Percentiles rank a stretch among this genome's conserved stretches.
Conservation (phyloP, 148 eudicot species). For the Fagopyrum esculentum region DNA sequence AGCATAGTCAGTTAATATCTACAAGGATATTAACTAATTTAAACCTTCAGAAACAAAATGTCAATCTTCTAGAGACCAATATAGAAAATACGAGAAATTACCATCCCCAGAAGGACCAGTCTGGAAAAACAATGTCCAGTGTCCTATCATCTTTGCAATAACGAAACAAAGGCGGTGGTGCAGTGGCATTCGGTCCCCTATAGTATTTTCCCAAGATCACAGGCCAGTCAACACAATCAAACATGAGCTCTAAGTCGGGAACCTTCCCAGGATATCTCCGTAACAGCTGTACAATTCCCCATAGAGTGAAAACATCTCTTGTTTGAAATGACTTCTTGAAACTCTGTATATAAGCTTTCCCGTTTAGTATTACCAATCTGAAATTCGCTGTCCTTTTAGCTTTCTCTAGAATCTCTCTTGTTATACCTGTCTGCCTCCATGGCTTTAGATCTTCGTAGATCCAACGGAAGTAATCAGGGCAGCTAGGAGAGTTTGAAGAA, state of each 20-base stretch:
- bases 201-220: constrained; percentile 23
- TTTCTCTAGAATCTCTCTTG: constrained; percentile 46
- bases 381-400: constrained; percentile 50
- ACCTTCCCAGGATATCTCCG: constrained; percentile 71
- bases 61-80: neutral
- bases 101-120: constrained; percentile 99
- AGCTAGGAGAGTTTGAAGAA: constrained; percentile 31
- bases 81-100: constrained; percentile 22
- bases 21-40: no score
- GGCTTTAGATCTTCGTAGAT: constrained; percentile 76
- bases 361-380: constrained; percentile 47
- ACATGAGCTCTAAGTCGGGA: constrained; percentile 86
- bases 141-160: constrained; percentile 62
- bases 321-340: constrained; percentile 44
- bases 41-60: neutral
- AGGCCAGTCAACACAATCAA: constrained; percentile 74
- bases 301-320: constrained; percentile 57
- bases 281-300: constrained; percentile 74
- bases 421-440: constrained; percentile 62
- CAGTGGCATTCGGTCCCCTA: constrained; percentile 24
- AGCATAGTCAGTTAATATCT: no score
- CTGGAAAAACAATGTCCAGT: constrained; percentile 75
- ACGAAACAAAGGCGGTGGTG: constrained; percentile 70
- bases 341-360: constrained; percentile 53
- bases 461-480: constrained; percentile 82